Evolutionary conservation across 2,329 filamentous ascomycete species (phyloP), one percentile per base, ranked within the genome.

Genomic region (Curvularia lunata): DNA sequence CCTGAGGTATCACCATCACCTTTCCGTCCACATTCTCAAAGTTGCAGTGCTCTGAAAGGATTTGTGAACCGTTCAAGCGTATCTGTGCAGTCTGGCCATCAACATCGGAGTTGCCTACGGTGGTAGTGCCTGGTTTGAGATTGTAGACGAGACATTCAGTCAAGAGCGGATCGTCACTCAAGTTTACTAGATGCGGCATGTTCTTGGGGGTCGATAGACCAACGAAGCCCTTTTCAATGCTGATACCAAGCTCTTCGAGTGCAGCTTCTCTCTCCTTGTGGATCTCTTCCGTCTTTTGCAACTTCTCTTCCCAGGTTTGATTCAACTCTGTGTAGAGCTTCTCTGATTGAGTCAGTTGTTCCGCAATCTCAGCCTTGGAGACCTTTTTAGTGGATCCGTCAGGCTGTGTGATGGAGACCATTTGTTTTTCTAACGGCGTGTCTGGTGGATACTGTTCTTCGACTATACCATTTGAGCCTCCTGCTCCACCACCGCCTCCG

Each of bases 131-230:
- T 6, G 95, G 94, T 77, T 99, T 99, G 66, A 99, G 85, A 71
- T 99, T 99, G 80, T 99, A 99, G 38, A 99, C 92, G 56, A 99
- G 82, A 78, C 95, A 99, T 79, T 99, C 95, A 5, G 94, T 93
- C 43, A 99, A 84, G 30, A 99, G 83, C 8, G 95, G 95, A 64
- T 84, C 82, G 55, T 84, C 81, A 65, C 93, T 97, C 66, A 99
- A 80, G 75, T 99, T 99, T 78, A 99, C 95, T 78, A 99, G 80
- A 86, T 99, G 95, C 8, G 95, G 95, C 91, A 98, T 99, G 79
- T 97, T 97, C 81, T 99, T 99, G 0, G 95, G 95, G 19, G 93
- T 98, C 59, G 92, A 94, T 60, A 99, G 82, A 13, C 95, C 95
- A 60, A 99, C 89, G 72, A 97, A 97, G 6, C 95, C 95, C 77